Evolutionary conservation across 2,329 filamentous ascomycete species (phyloP), one percentile per base, ranked within the genome.

Genomic region (Fusarium papillatum): DNA sequence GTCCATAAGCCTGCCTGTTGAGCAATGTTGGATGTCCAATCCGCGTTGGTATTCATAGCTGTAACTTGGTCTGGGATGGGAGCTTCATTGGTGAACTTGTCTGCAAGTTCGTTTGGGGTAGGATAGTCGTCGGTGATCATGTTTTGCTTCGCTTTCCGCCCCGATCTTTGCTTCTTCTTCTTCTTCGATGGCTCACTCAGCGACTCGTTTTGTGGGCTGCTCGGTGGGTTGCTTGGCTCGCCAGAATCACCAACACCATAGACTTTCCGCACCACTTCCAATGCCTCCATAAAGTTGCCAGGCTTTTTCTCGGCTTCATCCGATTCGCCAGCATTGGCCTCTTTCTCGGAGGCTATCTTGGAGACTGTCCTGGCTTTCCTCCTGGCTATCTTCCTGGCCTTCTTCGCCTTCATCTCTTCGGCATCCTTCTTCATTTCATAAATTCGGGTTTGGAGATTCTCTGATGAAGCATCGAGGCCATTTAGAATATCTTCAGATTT

Each of bases 1-100:
- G 77, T 81, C 81, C 82, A 83, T 22, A 76, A 39, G 17, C 75
- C 78, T n/a, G 70, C 31, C 13, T 70, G 31, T 17, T 69, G 68
- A 31, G 17, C 59, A 26, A 63, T 38, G 9, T 50, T 50, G 24
- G 46, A 50, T 26, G 39, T 19, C 36, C 11, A 64, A 9, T 53
- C 50, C 9, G 46, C 29, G 19, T 46, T 48, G 34, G 3, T 34
- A 55, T 36, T 48, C 43, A 64, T 24, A 14, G 31, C 16, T 29
- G 22, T 22, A 55, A 29, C 34, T 64, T 66, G 36, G 17, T 14
- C 50, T 50, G 14, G 13, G 5, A n/a, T 60, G 36, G 34, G 34
- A 53, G 50, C 19, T 34, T 66, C 36, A 22, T n/a, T n/a, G 24
- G 57, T 19, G 39, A 24, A 19, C 17, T 36, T 61, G 43, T 26